Evolutionary conservation across 805 yeast genomes (phyloP), one percentile per base, ranked within the genome.

Genomic region (Cyberlindnera euphorbiae): DNA sequence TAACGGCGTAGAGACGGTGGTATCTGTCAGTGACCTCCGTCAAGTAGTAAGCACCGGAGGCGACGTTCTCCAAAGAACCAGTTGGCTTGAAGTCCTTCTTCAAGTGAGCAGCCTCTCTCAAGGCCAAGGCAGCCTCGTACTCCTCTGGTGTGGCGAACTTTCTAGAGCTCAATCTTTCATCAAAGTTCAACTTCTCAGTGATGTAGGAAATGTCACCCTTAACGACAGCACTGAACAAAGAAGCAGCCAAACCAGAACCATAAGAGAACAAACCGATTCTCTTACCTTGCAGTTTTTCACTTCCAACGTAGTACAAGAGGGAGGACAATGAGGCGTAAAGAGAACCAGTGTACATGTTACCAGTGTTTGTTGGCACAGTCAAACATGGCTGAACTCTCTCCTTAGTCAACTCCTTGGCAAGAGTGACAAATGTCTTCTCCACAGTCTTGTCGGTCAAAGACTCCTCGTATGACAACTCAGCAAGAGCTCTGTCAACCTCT

Each of bases 261-360:
- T 93, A 93, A 15, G 98, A 93, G 71, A 89, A 93, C 53, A 89
- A 60, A 52, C 96, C 94, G 56, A 93, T 72, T 63, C 96, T 78
- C 71, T 88, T 86, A 53, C 75, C 75, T 62, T 81, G 87, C 52
- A 90, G 73, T 36, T 73, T 66, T 30, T 80, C 93, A 37, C 75
- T 72, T 29, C 86, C 89, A 45, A 82, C 82, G 58, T 71, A 83
- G 58, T 73, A 77, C 52, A 93, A 69, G 47, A 87, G 67, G 11
- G 97, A 90, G 22, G 90, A 73, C 41, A 93, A 73, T 7, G 96
- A 76, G 24, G 95, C 80, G 75, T 84, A 93, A 32, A 87, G 79
- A 24, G 96, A 85, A 46, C 89, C 97, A 30, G 97, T 86, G 75
- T 93, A 93, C 85, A 89, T 83, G 75, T 93, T 93, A 67, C 99